phyloP scores from a whole-genome alignment of 2,329 filamentous ascomycete genomes.

The Pseudogymnoascus sp. region DNA sequence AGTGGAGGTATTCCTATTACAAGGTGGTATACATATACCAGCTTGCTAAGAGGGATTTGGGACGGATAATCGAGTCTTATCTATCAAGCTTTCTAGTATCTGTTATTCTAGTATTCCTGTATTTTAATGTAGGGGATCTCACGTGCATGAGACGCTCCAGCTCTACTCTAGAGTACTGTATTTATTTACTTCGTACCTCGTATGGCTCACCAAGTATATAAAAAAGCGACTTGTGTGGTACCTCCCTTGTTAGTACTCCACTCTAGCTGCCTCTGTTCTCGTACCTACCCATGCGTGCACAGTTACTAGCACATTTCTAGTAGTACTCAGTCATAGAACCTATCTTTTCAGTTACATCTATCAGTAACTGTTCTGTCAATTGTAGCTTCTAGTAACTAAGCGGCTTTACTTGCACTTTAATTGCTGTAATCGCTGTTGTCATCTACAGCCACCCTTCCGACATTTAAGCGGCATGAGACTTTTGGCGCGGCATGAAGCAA shows the following conservation, averaged over 20 bases:
- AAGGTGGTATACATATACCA: neutral
- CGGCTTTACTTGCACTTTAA: too few species aligned
- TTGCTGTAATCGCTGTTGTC: too few species aligned
- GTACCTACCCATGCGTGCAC: neutral
- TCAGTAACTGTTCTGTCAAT: too few species aligned
- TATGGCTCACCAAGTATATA: neutral
- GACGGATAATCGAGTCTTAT: neutral
- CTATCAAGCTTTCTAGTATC: neutral
- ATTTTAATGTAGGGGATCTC: neutral
- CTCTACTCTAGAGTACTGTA: neutral
- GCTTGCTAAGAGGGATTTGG: neutral
- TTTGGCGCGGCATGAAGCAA: too few species aligned
- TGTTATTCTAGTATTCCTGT: neutral
- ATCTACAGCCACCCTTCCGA: too few species aligned
- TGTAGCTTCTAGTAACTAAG: too few species aligned
- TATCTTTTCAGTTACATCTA: too few species aligned
- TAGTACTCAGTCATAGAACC: too few species aligned
- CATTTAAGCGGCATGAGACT: too few species aligned
- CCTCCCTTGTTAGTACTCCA: neutral
- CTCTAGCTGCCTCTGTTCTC: neutral
- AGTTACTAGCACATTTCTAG: too few species aligned
- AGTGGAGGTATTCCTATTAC: neutral
- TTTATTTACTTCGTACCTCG: neutral
- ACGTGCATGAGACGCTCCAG: neutral
- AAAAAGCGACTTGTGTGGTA: neutral